phyloP scores from a whole-genome alignment of 805 yeast species.

The Komagataella pseudopastoris region DNA sequence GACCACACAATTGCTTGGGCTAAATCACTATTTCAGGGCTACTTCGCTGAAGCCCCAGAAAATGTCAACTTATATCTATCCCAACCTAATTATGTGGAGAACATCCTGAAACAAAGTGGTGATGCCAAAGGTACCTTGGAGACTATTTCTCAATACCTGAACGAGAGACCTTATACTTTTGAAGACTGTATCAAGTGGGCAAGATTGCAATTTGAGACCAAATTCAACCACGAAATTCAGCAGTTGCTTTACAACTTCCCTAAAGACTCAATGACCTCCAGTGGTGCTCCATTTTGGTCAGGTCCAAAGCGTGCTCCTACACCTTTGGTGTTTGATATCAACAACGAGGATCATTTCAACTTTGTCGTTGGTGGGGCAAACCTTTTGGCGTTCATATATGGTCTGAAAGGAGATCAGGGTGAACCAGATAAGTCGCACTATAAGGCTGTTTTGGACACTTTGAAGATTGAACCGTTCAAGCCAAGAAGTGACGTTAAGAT shows the following conservation, averaged over 20 bases:
- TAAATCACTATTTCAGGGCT: constrained; percentile 85
- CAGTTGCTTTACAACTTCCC: constrained; percentile 95
- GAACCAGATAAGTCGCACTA: constrained; percentile 35
- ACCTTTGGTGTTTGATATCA: constrained; percentile 66
- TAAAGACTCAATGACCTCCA: constrained; percentile 77
- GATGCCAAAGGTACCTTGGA: constrained; percentile 82
- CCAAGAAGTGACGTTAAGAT: constrained; percentile 71
- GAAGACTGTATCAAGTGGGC: constrained; percentile 97
- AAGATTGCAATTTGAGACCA: constrained; percentile 72
- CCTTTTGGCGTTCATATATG: constrained; percentile 81
- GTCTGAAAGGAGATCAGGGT: constrained; percentile 63
- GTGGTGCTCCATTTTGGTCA: constrained; percentile 93
- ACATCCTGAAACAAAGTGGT: constrained; percentile 80
- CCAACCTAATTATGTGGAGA: constrained; percentile 88
- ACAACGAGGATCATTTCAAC: constrained; percentile 65
- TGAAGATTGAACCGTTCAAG: constrained; percentile 47
- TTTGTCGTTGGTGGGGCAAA: constrained; percentile 86
- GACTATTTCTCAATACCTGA: constrained; percentile 63
- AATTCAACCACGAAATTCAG: constrained; percentile 72
- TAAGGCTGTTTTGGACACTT: constrained; percentile 33
- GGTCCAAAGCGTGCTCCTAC: constrained; percentile 95
- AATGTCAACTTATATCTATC: constrained; percentile 82
- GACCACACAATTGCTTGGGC: constrained; percentile 99
- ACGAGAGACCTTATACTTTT: constrained; percentile 74
- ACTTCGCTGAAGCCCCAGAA: constrained; percentile 82